Evolutionary conservation across 805 yeast species (phyloP).

Genomic region (Kodamaea kakaduensis): DNA sequence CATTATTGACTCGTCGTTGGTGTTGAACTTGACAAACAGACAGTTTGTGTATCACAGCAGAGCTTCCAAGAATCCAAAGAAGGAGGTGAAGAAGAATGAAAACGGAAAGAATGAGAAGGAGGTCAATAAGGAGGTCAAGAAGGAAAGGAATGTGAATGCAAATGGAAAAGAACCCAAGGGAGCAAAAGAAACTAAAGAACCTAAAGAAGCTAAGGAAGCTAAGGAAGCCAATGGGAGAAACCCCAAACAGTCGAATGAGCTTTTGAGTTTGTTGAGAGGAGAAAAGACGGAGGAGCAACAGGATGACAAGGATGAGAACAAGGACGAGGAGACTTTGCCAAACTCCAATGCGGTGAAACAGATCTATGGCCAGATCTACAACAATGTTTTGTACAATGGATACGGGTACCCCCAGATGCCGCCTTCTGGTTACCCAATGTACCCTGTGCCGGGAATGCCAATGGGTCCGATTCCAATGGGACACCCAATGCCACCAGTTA

Average conservation of each 20-base stretch:
- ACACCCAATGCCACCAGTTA: constrained; percentile 37
- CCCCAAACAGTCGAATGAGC: constrained; percentile 28
- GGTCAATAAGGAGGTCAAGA: constrained; percentile 21
- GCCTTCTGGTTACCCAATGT: constrained; percentile 3
- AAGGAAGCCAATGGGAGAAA: constrained; percentile 11
- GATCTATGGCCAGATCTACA: constrained; percentile 41
- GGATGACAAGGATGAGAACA: constrained; percentile 8
- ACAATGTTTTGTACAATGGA: constrained; percentile 41
- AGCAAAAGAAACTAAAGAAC: constrained; percentile 8
- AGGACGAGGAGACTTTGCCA: constrained; percentile 17
- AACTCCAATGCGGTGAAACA: constrained; percentile 35
- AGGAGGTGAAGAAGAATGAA: constrained; percentile 22
- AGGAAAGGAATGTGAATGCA: constrained; percentile 12
- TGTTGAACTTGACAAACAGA: constrained; percentile 69
- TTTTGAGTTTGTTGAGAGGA: constrained; percentile 27
- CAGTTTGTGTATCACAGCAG: constrained; percentile 76
- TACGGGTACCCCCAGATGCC: constrained; percentile 7
- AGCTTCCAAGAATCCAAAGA: constrained; percentile 46
- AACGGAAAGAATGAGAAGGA: constrained; percentile 26
- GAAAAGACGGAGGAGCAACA: constrained; percentile 7
- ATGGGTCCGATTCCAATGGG: constrained; percentile 23
- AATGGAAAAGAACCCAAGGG: constrained; percentile 6
- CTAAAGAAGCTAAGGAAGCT: constrained; percentile 9
- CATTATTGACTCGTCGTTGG: constrained; percentile 73
- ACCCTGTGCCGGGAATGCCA: constrained; percentile 8